Evolutionary conservation across 1,284 basidiomycete species (phyloP), one percentile per base, ranked within the genome.

Genomic region (Ceratobasidium sp.): DNA sequence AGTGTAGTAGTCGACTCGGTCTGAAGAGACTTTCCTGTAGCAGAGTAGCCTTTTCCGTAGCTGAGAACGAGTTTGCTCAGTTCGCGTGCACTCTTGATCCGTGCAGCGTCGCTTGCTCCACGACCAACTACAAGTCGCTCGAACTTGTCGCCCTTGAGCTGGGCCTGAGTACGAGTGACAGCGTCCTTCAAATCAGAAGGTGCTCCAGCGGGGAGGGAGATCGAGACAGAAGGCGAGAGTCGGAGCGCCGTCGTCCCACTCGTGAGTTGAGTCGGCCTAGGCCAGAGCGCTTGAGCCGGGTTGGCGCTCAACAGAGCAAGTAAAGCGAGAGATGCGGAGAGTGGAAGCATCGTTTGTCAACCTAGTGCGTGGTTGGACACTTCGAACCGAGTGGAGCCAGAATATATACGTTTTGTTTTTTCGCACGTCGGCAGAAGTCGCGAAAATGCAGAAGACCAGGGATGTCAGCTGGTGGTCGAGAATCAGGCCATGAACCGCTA

Each of bases 1-100:
- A 93, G 83, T 1, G 88, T 86, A 68, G 87, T 86, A 49, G 89
- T 86, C 10, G 90, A 88, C 83, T 94, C 93, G 6, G 90, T 75
- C 85, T 84, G 51, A 80, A 82, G 67, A 6, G 67, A 69, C 23
- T 44, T 66, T 4, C 61, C 63, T 42, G 56, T 67, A 33, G 39
- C 67, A 39, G 33, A 60, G 64, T 49, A 53, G 3, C 61, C 73
- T 13, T 49, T 56, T 13, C 46, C 63, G 46, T 76, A 76, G 23
- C 28, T 18, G 12, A 76, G 63, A 44, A 66, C 63, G 51, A 76
- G 49, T 78, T 42, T 82, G 76, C 33, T 55, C 2, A 87, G 81
- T 1, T 85, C 87, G 20, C 81, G 70, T 53, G 81, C 55, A 70
- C 81, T 60, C 72, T 63, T 13, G 77, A 90, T 82, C 18, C 82